Conservation (phyloP, 805 yeast species). For the Starmerella asiatica region DNA sequence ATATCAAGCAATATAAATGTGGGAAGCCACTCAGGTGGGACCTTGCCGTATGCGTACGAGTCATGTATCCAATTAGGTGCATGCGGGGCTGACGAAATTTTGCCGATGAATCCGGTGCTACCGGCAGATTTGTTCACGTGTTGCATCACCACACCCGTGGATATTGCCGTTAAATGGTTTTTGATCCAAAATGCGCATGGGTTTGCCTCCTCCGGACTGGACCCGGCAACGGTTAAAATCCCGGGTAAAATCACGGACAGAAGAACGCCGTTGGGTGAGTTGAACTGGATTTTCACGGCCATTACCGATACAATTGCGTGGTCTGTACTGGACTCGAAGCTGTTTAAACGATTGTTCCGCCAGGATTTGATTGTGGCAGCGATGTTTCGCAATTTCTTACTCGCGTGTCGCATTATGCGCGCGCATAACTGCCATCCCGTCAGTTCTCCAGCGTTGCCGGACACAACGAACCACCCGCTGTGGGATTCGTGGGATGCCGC, state of each 20-base stretch:
- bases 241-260: conserved; percentile 90
- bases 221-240: conserved; percentile 38
- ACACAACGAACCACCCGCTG: conserved; percentile 69
- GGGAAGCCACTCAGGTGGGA: background rate
- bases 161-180: conserved; percentile 83
- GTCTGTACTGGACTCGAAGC: conserved; percentile 76
- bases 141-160: conserved; percentile 90
- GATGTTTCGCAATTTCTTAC: conserved; percentile 74
- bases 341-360: conserved; percentile 79
- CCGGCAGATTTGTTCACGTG: conserved; percentile 96
- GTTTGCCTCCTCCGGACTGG: conserved; percentile 28
- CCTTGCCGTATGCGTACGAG: conserved; percentile 37
- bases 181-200: conserved; percentile 53
- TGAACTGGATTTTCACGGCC: conserved; percentile 96
- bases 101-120: conserved; percentile 85
- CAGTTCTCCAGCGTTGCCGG: conserved; percentile 86
- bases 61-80: conserved; percentile 93
- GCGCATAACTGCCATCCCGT: conserved; percentile 86
- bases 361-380: conserved; percentile 97
- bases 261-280: conserved; percentile 88
- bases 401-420: conserved; percentile 91
- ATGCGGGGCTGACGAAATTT: conserved; percentile 67
- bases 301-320: conserved; percentile 97
- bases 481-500: conserved; percentile 99
- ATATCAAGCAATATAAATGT: background rate